These are phyloP conservation scores for Triglochin maritima DNA, from an alignment of 106 monocot genomes.

Conservation along the genomic window DNA sequence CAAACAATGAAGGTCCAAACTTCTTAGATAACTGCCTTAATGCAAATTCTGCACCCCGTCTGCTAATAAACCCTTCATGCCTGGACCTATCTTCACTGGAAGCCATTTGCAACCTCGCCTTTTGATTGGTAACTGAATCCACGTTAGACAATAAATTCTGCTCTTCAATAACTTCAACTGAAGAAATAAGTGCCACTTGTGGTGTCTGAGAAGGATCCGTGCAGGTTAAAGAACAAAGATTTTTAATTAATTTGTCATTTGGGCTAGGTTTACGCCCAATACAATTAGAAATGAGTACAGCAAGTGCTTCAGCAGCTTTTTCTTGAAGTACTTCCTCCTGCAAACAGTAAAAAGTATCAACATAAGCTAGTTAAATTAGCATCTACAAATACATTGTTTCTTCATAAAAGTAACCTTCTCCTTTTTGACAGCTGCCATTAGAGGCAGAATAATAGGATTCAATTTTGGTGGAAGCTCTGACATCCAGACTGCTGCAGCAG, in stretches of 20 bases:
- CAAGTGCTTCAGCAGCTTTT: slow-evolving; percentile 82
- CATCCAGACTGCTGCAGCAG: slow-evolving; percentile 88
- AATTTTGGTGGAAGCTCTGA: slow-evolving; percentile 69
- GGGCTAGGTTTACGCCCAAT: slow-evolving; percentile 85
- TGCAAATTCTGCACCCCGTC: slow-evolving; percentile 80
- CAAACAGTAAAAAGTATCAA: not conserved
- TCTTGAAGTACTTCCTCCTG: slow-evolving; percentile 93
- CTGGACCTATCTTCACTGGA: slow-evolving; percentile 69
- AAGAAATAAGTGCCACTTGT: slow-evolving; percentile 52
- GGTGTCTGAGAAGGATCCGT: slow-evolving; percentile 77
- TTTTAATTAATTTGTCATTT: slow-evolving; percentile 89
- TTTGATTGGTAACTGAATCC: slow-evolving; percentile 31
- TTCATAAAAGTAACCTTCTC: slow-evolving; percentile 44
- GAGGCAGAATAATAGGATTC: slow-evolving; percentile 92
- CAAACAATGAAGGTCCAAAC: slow-evolving; percentile 74
- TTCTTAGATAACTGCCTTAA: slow-evolving; percentile 67
- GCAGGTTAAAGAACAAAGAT: slow-evolving; percentile 71
- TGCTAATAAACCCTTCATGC: slow-evolving; percentile 81
- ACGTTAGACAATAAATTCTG: slow-evolving; percentile 54
- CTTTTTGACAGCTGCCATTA: slow-evolving; percentile 93
- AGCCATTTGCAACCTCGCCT: slow-evolving; percentile 33
- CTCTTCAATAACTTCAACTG: slow-evolving; percentile 70
- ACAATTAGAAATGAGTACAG: slow-evolving; percentile 74
- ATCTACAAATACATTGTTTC: not conserved
- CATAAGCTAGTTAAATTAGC: not conserved